Percentiles rank a stretch among this genome's conserved stretches.
phyloP scores from a whole-genome alignment of 495 filamentous ascomycete genomes.

The Hyaloscypha hepaticicola region DNA sequence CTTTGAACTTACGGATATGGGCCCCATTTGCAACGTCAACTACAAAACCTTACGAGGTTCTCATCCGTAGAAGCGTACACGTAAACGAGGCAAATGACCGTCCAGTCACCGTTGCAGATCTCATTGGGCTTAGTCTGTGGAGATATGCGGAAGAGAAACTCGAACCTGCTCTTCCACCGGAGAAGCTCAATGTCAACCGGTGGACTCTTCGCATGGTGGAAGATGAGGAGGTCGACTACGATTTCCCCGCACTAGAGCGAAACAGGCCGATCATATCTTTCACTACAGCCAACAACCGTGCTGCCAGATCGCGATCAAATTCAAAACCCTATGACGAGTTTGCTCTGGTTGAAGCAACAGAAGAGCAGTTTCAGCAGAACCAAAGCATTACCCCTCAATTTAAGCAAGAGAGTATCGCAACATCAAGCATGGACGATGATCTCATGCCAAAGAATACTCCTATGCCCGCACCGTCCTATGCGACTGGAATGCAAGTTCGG shows the following conservation, averaged over 20 bases:
- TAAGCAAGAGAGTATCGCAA: conserved; percentile 54
- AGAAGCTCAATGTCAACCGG: conserved; percentile 80
- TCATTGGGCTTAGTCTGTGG: conserved; percentile 88
- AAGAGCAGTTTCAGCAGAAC: conserved; percentile 75
- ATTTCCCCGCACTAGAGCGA: conserved; percentile 84
- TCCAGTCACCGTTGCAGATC: conserved; percentile 79
- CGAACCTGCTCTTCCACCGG: conserved; percentile 64
- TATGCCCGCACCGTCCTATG: conserved; percentile 40
- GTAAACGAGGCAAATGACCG: conserved; percentile 60
- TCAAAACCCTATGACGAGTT: conserved; percentile 93
- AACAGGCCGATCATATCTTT: conserved; percentile 80
- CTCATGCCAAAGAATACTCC: conserved; percentile 43
- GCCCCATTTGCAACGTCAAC: conserved; percentile 75
- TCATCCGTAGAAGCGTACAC: conserved; percentile 73
- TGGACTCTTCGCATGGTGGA: conserved; percentile 96
- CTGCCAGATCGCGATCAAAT: conserved; percentile 64
- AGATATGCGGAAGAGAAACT: conserved; percentile 79
- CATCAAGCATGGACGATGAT: conserved; percentile 40
- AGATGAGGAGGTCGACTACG: conserved; percentile 87
- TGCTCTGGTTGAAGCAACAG: conserved; percentile 78
- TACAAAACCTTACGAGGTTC: conserved; percentile 65
- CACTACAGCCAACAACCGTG: conserved; percentile 82
- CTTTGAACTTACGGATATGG: conserved; percentile 83
- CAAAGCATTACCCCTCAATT: conserved; percentile 70
- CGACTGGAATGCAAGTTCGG: conserved; percentile 19